These are phyloP conservation scores for Inga laurina DNA, from an alignment of 306 rosid genomes.

Conservation along the genomic window DNA sequence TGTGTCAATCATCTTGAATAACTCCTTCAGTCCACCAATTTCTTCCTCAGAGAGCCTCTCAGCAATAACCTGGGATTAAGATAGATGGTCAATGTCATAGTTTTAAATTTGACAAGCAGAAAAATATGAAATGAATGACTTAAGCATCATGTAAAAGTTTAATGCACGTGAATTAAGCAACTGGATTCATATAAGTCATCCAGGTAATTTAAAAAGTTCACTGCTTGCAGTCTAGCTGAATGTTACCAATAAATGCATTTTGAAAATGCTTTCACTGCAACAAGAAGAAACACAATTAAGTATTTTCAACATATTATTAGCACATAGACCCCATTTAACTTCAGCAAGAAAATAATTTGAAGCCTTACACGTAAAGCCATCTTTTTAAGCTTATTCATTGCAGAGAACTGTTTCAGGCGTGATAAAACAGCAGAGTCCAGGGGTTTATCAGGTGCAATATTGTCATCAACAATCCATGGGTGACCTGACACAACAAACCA, in stretches of 20 bases:
- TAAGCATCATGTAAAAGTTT: neutral
- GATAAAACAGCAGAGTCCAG: slow-evolving; percentile 66
- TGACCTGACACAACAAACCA: slow-evolving; percentile 49
- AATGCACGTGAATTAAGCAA: neutral
- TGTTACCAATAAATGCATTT: neutral
- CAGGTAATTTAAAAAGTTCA: neutral
- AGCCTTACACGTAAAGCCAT: slow-evolving; percentile 64
- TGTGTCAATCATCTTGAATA: slow-evolving; percentile 61
- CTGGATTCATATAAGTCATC: slow-evolving; percentile 1
- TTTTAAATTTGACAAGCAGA: slow-evolving; percentile 22
- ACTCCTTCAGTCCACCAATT: slow-evolving; percentile 63
- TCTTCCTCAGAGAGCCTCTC: slow-evolving; percentile 70
- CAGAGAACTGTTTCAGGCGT: slow-evolving; percentile 61
- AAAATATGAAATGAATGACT: slow-evolving; percentile 7
- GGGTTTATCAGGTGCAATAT: slow-evolving; percentile 62
- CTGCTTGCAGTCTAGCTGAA: slow-evolving; percentile 4
- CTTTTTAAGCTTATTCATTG: slow-evolving; percentile 68
- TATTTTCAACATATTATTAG: neutral
- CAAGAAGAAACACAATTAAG: slow-evolving; percentile 14
- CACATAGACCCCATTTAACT: slow-evolving; percentile 5
- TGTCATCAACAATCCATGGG: slow-evolving; percentile 67
- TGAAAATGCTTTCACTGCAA: slow-evolving; percentile 9
- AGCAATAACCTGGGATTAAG: slow-evolving; percentile 54
- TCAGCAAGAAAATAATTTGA: slow-evolving; percentile 23
- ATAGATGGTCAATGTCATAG: slow-evolving; percentile 14